Conservation (phyloP, 805 yeast genomes). For the Saitoella complicata region DNA sequence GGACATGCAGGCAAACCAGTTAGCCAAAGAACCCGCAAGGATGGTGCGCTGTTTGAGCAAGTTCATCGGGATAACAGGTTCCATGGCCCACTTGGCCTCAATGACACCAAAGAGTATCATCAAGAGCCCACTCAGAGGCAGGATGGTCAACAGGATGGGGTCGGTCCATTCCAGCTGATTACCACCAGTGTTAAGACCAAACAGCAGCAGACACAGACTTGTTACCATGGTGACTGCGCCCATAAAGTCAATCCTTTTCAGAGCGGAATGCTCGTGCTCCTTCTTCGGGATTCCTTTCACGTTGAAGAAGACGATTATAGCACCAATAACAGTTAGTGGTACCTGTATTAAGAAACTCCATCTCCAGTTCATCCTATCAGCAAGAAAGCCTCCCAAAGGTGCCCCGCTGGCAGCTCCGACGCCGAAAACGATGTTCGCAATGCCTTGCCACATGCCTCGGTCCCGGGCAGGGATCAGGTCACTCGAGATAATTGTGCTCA, state of each 20-base stretch:
- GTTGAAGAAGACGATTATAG: slow-evolving; percentile 19
- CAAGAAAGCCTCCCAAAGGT: slow-evolving; percentile 35
- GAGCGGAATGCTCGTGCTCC: slow-evolving; percentile 28
- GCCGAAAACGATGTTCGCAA: slow-evolving; percentile 62
- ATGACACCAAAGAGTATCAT: slow-evolving; percentile 31
- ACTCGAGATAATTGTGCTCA: slow-evolving; percentile 59
- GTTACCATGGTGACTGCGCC: slow-evolving; percentile 48
- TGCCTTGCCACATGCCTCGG: slow-evolving; percentile 71
- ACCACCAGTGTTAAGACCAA: slow-evolving; percentile 55
- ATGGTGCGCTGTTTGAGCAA: slow-evolving; percentile 44
- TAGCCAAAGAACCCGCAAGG: slow-evolving; percentile 45
- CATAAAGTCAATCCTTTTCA: slow-evolving; percentile 47
- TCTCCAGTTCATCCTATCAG: slow-evolving; percentile 48
- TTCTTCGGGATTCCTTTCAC: slow-evolving; percentile 10
- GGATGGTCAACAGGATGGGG: slow-evolving; percentile 23
- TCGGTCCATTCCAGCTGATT: slow-evolving; percentile 34
- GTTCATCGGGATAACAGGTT: slow-evolving; percentile 55
- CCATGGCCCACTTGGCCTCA: slow-evolving; percentile 36
- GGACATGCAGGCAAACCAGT: slow-evolving; percentile 57
- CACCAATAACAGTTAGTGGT: slow-evolving; percentile 24
- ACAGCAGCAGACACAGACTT: slow-evolving; percentile 41
- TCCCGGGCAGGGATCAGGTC: slow-evolving; percentile 61
- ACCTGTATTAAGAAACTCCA: slow-evolving; percentile 27
- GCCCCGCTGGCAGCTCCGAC: slow-evolving; percentile 63
- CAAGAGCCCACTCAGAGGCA: slow-evolving; percentile 21